phyloP scores from a whole-genome alignment of 345 rosid species.

The Citrus sp. region DNA sequence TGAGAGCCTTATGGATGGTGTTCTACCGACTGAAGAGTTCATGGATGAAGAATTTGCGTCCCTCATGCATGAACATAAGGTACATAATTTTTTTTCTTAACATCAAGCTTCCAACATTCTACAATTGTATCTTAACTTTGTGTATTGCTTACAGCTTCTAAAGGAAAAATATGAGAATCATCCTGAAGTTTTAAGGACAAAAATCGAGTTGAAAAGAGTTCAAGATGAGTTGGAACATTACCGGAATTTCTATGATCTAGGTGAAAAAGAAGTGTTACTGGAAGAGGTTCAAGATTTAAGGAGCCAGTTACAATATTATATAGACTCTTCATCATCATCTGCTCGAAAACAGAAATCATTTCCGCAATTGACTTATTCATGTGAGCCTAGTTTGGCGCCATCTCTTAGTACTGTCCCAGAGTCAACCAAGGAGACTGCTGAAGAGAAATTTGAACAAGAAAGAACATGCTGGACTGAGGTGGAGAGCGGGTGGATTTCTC shows the following conservation, averaged over 20 bases:
- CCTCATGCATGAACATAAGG: conserved; percentile 80
- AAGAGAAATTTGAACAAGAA: conserved; percentile 60
- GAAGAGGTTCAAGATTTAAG: conserved; percentile 93
- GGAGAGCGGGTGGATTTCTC: conserved; percentile 94
- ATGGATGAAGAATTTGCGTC: conserved; percentile 80
- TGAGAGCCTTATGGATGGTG: conserved; percentile 97
- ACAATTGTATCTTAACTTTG: conserved; percentile 11
- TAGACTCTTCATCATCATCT: conserved; percentile 62
- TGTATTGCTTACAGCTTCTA: conserved; percentile 59
- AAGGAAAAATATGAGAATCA: conserved; percentile 89
- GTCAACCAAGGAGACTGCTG: conserved; percentile 50
- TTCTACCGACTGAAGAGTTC: conserved; percentile 80
- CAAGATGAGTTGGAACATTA: conserved; percentile 81
- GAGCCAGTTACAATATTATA: conserved; percentile 74
- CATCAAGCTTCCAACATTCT: conserved; percentile 13
- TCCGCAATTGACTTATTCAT: conserved; percentile 53
- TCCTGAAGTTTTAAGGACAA: conserved; percentile 72
- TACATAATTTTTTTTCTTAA: conserved; percentile 20
- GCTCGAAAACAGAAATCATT: conserved; percentile 47
- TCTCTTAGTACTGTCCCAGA: conserved; percentile 55
- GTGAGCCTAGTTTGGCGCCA: conserved; percentile 44
- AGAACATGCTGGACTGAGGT: conserved; percentile 65
- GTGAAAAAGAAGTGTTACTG: conserved; percentile 87
- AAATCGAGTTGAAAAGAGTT: conserved; percentile 71
- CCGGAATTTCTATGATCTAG: conserved; percentile 73